Base-by-base conservation (phyloP, 352 stramenopile genomes). In the Phytophthora fragariaefolia region DNA sequence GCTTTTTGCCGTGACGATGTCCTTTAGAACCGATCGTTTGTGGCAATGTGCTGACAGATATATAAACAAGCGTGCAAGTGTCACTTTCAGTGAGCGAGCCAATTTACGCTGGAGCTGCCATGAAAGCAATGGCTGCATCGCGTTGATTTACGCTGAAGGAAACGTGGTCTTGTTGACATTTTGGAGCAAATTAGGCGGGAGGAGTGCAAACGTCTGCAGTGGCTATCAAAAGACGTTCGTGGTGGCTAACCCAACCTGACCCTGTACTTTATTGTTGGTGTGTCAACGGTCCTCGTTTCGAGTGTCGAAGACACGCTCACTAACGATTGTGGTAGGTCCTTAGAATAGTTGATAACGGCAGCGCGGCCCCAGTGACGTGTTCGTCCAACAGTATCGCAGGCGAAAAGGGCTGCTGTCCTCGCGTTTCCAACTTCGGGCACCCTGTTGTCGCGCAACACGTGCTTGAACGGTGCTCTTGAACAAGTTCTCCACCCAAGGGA, bases 1-100 rank as follows among this genome's bases (percentile, higher is more conserved):
- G 12, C n/a, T 0, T 52, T 58, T 53, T 52, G 27, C 24, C n/a
- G 59, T 43, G 32, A 30, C 38, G 32, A 24, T 17, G 38, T 48
- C 8, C 26, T 34, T 23, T 26, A 20, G n/a, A n/a, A n/a, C 10
- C 5, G 3, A n/a, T 45, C 15, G 12, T 45, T 45, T 3, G 15
- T 36, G 15, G 30, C 30, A 1, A 13, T 17, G 30, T 13, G 30
- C 15, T 8, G 15, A 38, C 1, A 38, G 9, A 4, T 13, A 38
- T 2, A 13, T 8, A 38, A 38, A 8, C 30, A 13, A 38, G 30
- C 2, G 15, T 36, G 30, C 30, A 17, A 38, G n/a, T n/a, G n/a
- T n/a, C n/a, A n/a, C n/a, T n/a, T n/a, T n/a, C n/a, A n/a, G n/a
- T n/a, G n/a, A n/a, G n/a, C n/a, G n/a, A n/a, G n/a, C n/a, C n/a